Conservation (phyloP, 352 stramenopile genomes). For the Globisporangium camurandrum region DNA sequence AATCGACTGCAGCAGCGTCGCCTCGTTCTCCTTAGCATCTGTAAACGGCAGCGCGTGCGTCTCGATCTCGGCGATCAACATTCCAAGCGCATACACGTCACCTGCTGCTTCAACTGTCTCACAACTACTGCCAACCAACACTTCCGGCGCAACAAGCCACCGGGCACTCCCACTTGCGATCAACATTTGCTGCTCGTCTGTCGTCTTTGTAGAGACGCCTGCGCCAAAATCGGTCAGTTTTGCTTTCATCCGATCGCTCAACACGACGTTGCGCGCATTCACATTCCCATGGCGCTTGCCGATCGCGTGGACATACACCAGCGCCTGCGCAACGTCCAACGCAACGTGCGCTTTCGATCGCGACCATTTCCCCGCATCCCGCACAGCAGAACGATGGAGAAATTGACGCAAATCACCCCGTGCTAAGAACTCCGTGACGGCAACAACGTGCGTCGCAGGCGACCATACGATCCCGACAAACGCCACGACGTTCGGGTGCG, state of each 20-base stretch:
- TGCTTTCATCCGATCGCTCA: constrained; percentile 10
- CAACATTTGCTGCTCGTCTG: constrained; percentile 42
- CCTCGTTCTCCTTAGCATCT: constrained; percentile 58
- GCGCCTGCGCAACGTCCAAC: constrained; percentile 15
- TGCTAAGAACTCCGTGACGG: constrained; percentile 40
- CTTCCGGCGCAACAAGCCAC: constrained; percentile 70
- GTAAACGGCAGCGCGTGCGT: constrained; percentile 68
- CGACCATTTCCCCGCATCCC: neutral
- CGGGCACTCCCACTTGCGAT: constrained; percentile 55
- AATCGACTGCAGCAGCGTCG: constrained; percentile 62
- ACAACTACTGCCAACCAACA: constrained; percentile 44
- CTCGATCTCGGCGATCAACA: constrained; percentile 65
- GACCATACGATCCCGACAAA: constrained; percentile 78
- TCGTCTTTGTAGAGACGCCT: too few relatives aligned
- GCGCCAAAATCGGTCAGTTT: constrained; percentile 25
- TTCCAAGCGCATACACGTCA: constrained; percentile 65
- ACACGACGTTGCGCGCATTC: constrained; percentile 20
- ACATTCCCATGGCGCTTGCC: constrained; percentile 9
- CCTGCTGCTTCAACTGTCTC: constrained; percentile 41
- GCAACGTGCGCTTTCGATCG: constrained; percentile 30
- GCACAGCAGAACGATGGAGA: neutral
- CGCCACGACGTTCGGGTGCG: constrained; percentile 63
- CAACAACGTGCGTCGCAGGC: constrained; percentile 50
- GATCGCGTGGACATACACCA: constrained; percentile 23
- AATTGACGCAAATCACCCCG: constrained; percentile 17